Conservation (phyloP, 2,329 filamentous ascomycete genomes). For the Bipolaris bicolor region DNA sequence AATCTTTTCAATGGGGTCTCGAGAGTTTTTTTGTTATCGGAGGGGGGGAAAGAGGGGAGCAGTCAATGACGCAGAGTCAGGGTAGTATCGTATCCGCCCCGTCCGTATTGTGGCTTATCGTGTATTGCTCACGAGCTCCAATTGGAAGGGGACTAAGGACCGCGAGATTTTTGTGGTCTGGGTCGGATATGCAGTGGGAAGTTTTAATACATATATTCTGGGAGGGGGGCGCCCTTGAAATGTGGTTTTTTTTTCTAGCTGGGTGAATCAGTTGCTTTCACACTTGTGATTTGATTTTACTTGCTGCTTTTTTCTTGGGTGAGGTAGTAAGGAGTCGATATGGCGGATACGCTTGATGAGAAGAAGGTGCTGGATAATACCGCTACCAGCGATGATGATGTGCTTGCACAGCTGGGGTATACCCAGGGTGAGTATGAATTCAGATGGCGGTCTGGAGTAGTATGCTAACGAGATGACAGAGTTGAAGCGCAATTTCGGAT, state of each 20-base stretch:
- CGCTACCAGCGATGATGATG: conserved; percentile 45
- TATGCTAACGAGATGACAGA: conserved; percentile 46
- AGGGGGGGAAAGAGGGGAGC: too few species aligned
- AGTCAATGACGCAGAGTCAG: background rate
- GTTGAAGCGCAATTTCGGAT: conserved; percentile 62
- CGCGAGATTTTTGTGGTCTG: too few species aligned
- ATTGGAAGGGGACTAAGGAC: too few species aligned
- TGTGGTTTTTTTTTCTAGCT: too few species aligned
- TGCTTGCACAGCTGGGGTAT: conserved; percentile 51
- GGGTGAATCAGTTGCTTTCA: too few species aligned
- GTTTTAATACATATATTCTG: too few species aligned
- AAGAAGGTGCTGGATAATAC: conserved; percentile 33
- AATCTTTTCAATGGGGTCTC: background rate
- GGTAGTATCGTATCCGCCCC: background rate
- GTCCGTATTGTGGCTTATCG: too few species aligned
- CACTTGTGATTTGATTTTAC: too few species aligned
- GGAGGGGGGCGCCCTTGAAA: too few species aligned
- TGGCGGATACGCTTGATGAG: conserved; percentile 22
- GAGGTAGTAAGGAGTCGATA: background rate
- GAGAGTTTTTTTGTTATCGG: conserved; percentile 17
- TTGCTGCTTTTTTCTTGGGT: too few species aligned
- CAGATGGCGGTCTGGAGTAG: background rate
- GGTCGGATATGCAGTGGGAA: too few species aligned
- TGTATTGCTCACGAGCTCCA: too few species aligned
- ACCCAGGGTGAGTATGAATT: conserved; percentile 39